These are phyloP conservation scores for Pseudozyma hubeiensis DNA, from an alignment of 1,284 basidiomycete genomes.

Conservation along the genomic window DNA sequence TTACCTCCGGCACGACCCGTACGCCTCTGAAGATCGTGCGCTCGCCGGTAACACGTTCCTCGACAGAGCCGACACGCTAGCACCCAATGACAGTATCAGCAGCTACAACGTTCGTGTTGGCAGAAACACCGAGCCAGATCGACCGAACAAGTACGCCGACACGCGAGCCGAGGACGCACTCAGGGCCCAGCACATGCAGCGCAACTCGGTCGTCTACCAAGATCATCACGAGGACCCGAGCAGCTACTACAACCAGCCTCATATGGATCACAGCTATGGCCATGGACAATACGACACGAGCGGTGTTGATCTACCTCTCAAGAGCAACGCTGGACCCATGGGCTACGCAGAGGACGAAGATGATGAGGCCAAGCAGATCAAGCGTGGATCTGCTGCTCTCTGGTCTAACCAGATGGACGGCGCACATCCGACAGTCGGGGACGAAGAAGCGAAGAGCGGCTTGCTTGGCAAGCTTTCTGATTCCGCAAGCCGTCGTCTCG, in stretches of 20 bases:
- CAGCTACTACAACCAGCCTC: conserved; percentile 21
- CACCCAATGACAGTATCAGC: conserved; percentile 55
- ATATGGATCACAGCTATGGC: conserved; percentile 8
- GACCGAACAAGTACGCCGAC: conserved; percentile 4
- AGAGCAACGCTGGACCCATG: conserved; percentile 51
- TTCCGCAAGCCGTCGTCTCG: conserved; percentile 12
- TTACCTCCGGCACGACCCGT: conserved; percentile 42
- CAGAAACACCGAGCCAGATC: conserved; percentile 25
- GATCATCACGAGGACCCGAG: conserved; percentile 20
- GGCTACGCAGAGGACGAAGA: conserved; percentile 64
- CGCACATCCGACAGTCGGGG: conserved; percentile 5
- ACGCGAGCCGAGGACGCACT: conserved; percentile 3
- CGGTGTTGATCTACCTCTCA: conserved; percentile 52
- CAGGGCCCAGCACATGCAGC: conserved; percentile 10
- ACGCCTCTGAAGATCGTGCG: conserved; percentile 25
- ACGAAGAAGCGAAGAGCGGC: conserved; percentile 41
- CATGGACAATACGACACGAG: conserved; percentile 36
- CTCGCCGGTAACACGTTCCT: conserved; percentile 24
- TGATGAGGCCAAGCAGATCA: conserved; percentile 58
- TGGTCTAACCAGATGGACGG: conserved; percentile 39
- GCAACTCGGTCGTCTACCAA: conserved; percentile 6
- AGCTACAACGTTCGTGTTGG: conserved; percentile 50
- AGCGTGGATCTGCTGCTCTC: conserved; percentile 34
- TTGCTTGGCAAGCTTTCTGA: conserved; percentile 37
- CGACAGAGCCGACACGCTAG: conserved; percentile 44